Evolutionary conservation across 371 early-diverging fungal species (phyloP).

Genomic region (Funneliformis caledonium): DNA sequence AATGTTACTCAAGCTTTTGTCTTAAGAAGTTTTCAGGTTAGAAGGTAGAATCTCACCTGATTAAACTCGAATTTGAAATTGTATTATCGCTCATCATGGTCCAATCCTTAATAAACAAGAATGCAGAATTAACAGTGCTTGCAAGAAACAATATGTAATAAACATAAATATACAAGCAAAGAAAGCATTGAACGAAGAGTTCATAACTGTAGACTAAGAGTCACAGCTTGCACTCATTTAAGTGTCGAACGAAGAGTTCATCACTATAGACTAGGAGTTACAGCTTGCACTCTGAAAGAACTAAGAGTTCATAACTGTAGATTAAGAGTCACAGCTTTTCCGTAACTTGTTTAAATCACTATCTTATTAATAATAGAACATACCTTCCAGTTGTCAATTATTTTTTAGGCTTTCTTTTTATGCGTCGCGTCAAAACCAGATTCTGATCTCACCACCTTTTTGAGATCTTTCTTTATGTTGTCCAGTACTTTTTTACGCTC

Average conservation of each 20-base stretch:
- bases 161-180: conserved; percentile 21
- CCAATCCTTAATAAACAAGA: conserved; percentile 30
- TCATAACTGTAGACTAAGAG: conserved; percentile 29
- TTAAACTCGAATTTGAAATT: conserved; percentile 22
- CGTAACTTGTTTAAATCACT: no score
- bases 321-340: conserved; percentile 26
- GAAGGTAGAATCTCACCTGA: conserved; percentile 8
- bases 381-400: conserved; percentile 27
- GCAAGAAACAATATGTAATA: no score
- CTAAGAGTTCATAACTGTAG: conserved; percentile 26
- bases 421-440: conserved; percentile 17
- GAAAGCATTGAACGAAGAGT: conserved; percentile 23
- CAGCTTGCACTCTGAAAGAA: no score
- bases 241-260: no score
- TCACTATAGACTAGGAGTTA: conserved; percentile 33
- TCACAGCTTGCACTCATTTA: conserved; percentile 34
- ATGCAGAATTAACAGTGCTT: conserved; percentile 19
- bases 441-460: conserved; percentile 1
- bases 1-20: not conserved
- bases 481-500: conserved; percentile 12
- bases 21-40: not conserved
- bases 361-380: not conserved
- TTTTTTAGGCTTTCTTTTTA: conserved; percentile 21
- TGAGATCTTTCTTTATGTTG: conserved; percentile 32
- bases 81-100: not conserved